Evolutionary conservation across 1,139 yeast species (phyloP).

Genomic region (Nakaseomyces sp.): DNA sequence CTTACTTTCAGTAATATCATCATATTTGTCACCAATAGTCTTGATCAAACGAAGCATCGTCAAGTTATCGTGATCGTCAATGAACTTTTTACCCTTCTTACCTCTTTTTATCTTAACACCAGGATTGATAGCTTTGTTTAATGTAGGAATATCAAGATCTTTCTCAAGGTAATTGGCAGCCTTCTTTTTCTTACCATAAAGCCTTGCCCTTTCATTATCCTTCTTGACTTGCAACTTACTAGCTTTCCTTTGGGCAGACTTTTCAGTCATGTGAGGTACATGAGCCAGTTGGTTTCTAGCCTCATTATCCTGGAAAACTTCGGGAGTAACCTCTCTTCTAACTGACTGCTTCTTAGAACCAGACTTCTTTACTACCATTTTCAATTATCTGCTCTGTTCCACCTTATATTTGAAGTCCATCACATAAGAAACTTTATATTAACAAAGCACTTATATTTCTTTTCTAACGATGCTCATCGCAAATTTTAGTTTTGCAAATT

Average conservation of each 20-base stretch:
- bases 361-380: slow-evolving; percentile 7
- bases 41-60: slow-evolving; percentile 60
- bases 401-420: too few species aligned
- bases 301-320: slow-evolving; percentile 51
- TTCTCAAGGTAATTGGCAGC: slow-evolving; percentile 60
- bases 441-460: too few species aligned
- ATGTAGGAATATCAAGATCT: slow-evolving; percentile 66
- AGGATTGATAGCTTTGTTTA: slow-evolving; percentile 77
- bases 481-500: too few species aligned
- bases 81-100: slow-evolving; percentile 88
- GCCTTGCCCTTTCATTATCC: slow-evolving; percentile 52
- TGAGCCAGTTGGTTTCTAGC: slow-evolving; percentile 58
- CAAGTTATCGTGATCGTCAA: slow-evolving; percentile 61
- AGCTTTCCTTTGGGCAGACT: slow-evolving; percentile 44
- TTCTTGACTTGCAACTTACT: slow-evolving; percentile 51
- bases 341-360: slow-evolving; percentile 36
- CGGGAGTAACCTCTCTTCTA: slow-evolving; percentile 54
- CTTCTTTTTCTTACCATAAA: slow-evolving; percentile 63
- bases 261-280: slow-evolving; percentile 58
- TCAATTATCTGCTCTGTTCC: too few species aligned
- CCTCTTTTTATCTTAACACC: slow-evolving; percentile 74
- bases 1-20: slow-evolving; percentile 78
- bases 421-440: too few species aligned
- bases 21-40: slow-evolving; percentile 74
- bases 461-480: too few species aligned